phyloP scores from a whole-genome alignment of 805 yeast species.

The Lipomyces starkeyi region DNA sequence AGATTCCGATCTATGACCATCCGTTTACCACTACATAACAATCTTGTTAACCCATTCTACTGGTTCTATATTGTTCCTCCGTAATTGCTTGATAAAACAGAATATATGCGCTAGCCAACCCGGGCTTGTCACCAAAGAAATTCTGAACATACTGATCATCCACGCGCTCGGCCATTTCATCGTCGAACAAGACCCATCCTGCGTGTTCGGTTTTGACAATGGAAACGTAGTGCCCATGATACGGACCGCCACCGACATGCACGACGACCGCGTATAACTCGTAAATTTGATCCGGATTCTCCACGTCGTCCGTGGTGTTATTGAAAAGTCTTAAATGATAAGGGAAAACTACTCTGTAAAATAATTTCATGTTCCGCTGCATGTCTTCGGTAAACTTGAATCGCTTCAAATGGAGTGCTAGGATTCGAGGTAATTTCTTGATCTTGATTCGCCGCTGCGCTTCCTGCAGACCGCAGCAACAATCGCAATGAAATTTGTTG shows the following conservation, averaged over 20 bases:
- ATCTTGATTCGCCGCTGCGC: slow-evolving; percentile 89
- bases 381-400: slow-evolving; percentile 88
- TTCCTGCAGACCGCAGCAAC: slow-evolving; percentile 88
- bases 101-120: slow-evolving; percentile 90
- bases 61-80: slow-evolving; percentile 40
- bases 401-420: slow-evolving; percentile 86
- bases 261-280: slow-evolving; percentile 87
- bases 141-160: slow-evolving; percentile 81
- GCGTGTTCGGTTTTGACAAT: slow-evolving; percentile 75
- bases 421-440: slow-evolving; percentile 73
- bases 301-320: slow-evolving; percentile 63
- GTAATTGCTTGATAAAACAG: slow-evolving; percentile 74
- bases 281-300: slow-evolving; percentile 63
- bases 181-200: slow-evolving; percentile 94
- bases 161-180: slow-evolving; percentile 89
- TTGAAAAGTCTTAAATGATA: slow-evolving; percentile 66
- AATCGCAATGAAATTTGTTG: slow-evolving; percentile 92
- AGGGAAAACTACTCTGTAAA: slow-evolving; percentile 85
- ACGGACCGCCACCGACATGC: slow-evolving; percentile 97
- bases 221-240: slow-evolving; percentile 95
- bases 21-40: neutral
- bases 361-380: slow-evolving; percentile 81
- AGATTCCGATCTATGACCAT: too few species aligned
- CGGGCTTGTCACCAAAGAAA: slow-evolving; percentile 87
- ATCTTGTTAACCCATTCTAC: neutral